These are phyloP conservation scores for Fraxinus angustifolia DNA, from an alignment of 305 asterid genomes.

Conservation along the genomic window DNA sequence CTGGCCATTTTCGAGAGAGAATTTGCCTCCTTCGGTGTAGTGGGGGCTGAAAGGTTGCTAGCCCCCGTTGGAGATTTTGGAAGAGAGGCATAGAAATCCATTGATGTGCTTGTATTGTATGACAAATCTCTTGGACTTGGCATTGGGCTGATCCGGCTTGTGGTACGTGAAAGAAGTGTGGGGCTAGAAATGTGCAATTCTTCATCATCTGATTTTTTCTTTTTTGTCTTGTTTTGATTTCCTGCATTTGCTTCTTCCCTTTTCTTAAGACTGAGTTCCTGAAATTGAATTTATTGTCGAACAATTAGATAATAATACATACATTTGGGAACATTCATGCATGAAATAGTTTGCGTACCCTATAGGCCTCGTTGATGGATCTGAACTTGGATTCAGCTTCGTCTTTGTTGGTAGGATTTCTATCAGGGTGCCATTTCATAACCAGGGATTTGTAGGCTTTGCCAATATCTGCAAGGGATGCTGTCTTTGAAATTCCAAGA, in stretches of 20 bases:
- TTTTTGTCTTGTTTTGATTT: constrained; percentile 17
- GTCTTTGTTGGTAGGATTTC: constrained; percentile 50
- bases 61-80: constrained; percentile 31
- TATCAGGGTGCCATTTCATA: constrained; percentile 76
- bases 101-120: constrained; percentile 29
- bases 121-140: constrained; percentile 32
- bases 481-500: constrained; percentile 61
- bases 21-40: constrained; percentile 32
- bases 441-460: constrained; percentile 61
- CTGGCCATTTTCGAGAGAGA: constrained; percentile 37
- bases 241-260: constrained; percentile 45
- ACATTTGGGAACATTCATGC: background rate
- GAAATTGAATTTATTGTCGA: background rate
- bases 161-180: constrained; percentile 62
- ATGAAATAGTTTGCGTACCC: constrained; percentile 31
- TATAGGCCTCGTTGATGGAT: constrained; percentile 76
- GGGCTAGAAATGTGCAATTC: constrained; percentile 65
- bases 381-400: constrained; percentile 59
- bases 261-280: constrained; percentile 66
- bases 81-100: constrained; percentile 30
- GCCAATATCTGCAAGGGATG: constrained; percentile 63
- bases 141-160: constrained; percentile 47
- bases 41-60: constrained; percentile 40
- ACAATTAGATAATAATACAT: background rate
- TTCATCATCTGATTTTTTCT: constrained; percentile 34